A percentile compares a stretch with the other conserved stretches of the same genome.
phyloP scores from a whole-genome alignment of 1,284 basidiomycete genomes.

The Ceratobasidium sp. region DNA sequence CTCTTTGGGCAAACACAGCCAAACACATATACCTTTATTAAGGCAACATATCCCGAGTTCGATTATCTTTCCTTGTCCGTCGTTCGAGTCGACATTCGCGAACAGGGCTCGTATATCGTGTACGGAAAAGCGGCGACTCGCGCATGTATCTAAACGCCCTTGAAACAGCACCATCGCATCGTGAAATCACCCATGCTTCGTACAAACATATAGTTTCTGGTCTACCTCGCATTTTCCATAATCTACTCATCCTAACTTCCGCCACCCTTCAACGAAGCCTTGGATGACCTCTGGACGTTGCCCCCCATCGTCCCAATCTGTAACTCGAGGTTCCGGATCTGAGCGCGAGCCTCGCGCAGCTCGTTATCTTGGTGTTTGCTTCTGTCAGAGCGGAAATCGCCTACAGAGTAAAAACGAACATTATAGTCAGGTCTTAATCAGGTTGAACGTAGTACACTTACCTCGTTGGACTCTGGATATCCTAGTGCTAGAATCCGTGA shows the following conservation, averaged over 20 bases:
- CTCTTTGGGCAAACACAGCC: no score
- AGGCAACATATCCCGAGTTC: no score
- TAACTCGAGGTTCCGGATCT: conserved; percentile 84
- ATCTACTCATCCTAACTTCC: neutral
- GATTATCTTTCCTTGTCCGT: no score
- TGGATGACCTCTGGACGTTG: conserved; percentile 78
- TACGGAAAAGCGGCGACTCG: no score
- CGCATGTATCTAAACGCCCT: no score
- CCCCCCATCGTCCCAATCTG: conserved; percentile 81
- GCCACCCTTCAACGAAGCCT: conserved; percentile 51
- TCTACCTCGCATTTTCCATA: neutral
- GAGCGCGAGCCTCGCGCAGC: conserved; percentile 79
- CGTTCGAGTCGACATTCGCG: no score
- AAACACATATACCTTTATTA: no score
- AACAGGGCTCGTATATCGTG: no score
- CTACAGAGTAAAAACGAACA: neutral
- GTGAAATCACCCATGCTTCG: conserved; percentile 15
- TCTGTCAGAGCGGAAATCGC: conserved; percentile 58
- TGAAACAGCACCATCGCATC: neutral
- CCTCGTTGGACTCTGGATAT: conserved; percentile 22
- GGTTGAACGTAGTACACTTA: conserved; percentile 9
- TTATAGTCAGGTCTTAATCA: neutral
- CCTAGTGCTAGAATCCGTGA: no score
- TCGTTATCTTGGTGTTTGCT: conserved; percentile 77
- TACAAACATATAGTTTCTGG: conserved; percentile 30